A percentile compares a stretch with the other conserved stretches of the same genome.
Evolutionary conservation across 306 rosid genomes (phyloP).

Genomic region (Cucurbita maxima): DNA sequence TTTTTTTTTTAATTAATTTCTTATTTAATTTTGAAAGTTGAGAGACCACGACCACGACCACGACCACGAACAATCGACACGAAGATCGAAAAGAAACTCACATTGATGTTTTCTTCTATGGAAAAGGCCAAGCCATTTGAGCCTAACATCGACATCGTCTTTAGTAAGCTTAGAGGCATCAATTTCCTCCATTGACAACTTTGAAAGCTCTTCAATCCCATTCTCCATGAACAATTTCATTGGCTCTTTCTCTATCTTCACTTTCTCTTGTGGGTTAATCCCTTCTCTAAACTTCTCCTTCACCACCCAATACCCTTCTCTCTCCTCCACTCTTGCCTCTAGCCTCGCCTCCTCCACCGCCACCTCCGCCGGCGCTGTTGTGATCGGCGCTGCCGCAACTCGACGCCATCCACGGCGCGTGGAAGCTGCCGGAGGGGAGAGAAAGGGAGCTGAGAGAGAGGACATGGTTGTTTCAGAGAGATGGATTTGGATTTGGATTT

Average conservation of each 20-base stretch:
- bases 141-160: slow-evolving; percentile 87
- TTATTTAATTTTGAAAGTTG: too few species aligned
- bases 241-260: slow-evolving; percentile 70
- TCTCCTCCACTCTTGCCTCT: slow-evolving; percentile 69
- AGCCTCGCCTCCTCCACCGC: slow-evolving; percentile 30
- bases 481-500: too few species aligned
- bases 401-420: slow-evolving; percentile 16
- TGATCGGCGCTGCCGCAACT: slow-evolving; percentile 28
- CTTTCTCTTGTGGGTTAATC: slow-evolving; percentile 61
- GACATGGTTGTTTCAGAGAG: slow-evolving; percentile 19
- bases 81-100: slow-evolving; percentile 19
- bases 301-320: slow-evolving; percentile 62
- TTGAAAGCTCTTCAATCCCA: slow-evolving; percentile 58
- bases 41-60: too few species aligned
- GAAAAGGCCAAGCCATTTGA: slow-evolving; percentile 96
- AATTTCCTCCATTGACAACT: slow-evolving; percentile 54
- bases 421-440: slow-evolving; percentile 24
- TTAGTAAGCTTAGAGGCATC: slow-evolving; percentile 43
- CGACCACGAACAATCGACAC: too few species aligned
- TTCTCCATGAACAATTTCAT: slow-evolving; percentile 71
- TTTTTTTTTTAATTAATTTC: too few species aligned
- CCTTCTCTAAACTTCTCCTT: slow-evolving; percentile 65
- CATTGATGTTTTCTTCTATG: slow-evolving; percentile 83
- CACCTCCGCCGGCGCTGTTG: slow-evolving; percentile 20
- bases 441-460: slow-evolving; percentile 41